These are phyloP conservation scores for Aspergillus sp. DNA, from an alignment of 2,329 filamentous ascomycete species.

Conservation along the genomic window DNA sequence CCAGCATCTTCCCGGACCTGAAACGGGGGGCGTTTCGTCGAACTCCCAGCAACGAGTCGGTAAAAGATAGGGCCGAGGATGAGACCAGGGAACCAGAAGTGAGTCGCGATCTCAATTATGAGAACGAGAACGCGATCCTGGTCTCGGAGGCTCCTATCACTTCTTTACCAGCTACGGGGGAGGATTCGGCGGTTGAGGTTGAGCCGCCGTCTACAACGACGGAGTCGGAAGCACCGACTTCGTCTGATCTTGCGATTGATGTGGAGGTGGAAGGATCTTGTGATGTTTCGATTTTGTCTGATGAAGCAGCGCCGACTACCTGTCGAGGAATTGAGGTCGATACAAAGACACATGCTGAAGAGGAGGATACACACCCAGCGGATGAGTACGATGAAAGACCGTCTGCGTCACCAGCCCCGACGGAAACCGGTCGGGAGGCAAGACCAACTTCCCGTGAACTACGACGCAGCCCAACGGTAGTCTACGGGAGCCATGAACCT, in stretches of 20 bases:
- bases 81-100: slow-evolving; percentile 23
- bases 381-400: too few relatives aligned
- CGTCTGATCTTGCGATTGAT: slow-evolving; percentile 6
- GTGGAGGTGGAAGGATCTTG: slow-evolving; percentile 11
- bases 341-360: background rate
- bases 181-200: slow-evolving; percentile 1
- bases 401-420: background rate
- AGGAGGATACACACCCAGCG: background rate
- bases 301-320: slow-evolving; percentile 1
- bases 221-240: slow-evolving; percentile 5
- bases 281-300: slow-evolving; percentile 9
- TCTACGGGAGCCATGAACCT: slow-evolving; percentile 28
- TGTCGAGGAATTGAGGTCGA: background rate
- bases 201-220: slow-evolving; percentile 1
- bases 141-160: slow-evolving; percentile 38
- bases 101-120: slow-evolving; percentile 28
- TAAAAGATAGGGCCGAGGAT: slow-evolving; percentile 36
- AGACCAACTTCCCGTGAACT: slow-evolving; percentile 9
- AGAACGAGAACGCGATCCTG: slow-evolving; percentile 32
- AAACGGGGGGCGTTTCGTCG: slow-evolving; percentile 26
- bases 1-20: slow-evolving; percentile 28
- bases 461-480: slow-evolving; percentile 26
- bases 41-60: slow-evolving; percentile 15
- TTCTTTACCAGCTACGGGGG: slow-evolving; percentile 2
- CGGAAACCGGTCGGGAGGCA: background rate